phyloP scores from a whole-genome alignment of 116 monocot genomes.

The Phalaenopsis hybrid region DNA sequence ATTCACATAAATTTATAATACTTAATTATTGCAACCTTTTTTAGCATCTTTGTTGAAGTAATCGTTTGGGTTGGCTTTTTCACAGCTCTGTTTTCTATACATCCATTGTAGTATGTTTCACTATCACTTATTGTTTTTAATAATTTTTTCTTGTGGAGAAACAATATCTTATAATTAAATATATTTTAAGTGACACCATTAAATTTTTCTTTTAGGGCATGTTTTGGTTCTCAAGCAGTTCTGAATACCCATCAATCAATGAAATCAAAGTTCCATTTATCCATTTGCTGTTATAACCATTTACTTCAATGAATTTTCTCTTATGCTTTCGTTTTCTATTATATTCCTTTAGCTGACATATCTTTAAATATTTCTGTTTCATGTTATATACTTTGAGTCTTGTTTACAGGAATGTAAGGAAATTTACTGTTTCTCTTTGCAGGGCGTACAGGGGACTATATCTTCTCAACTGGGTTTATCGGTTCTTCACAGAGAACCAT shows the following conservation, averaged over 20 bases:
- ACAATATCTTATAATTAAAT: no score
- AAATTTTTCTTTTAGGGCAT: neutral
- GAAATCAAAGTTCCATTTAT: neutral
- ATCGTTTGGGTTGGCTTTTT: no score
- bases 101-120: no score
- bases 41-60: no score
- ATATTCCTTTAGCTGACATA: neutral
- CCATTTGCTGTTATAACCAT: neutral
- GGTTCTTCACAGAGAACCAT: slow-evolving; percentile 41
- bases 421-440: slow-evolving; percentile 11
- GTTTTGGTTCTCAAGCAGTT: neutral
- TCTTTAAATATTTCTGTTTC: neutral
- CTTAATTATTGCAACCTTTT: no score
- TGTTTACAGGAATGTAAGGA: neutral
- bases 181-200: no score
- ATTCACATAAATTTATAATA: no score
- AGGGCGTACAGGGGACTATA: slow-evolving; percentile 59
- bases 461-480: slow-evolving; percentile 61
- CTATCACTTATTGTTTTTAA: no score
- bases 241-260: neutral
- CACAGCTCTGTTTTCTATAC: no score
- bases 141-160: no score
- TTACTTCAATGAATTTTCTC: neutral
- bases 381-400: neutral
- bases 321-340: neutral